phyloP scores from a whole-genome alignment of 2,329 filamentous ascomycete species.

The Dactylonectria macrodidyma region DNA sequence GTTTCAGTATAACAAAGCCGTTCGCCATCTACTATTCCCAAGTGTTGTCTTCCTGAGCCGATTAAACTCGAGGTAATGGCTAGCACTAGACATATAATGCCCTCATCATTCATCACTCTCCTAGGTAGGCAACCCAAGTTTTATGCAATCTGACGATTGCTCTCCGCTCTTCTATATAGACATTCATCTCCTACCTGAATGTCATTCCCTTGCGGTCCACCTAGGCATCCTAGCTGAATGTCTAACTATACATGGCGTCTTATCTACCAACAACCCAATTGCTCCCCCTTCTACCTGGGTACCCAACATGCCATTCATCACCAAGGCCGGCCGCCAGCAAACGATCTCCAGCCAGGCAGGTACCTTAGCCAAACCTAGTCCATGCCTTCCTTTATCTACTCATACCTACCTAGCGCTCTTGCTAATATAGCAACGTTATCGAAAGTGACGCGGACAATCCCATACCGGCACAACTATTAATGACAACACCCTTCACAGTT shows the following conservation, averaged over 20 bases:
- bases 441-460: conserved; percentile 21
- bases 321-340: conserved; percentile 17
- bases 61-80: neutral
- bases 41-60: too few species aligned
- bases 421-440: conserved; percentile 7
- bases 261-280: conserved; percentile 3
- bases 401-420: conserved; percentile 25
- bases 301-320: conserved; percentile 28
- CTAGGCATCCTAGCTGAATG: conserved; percentile 3
- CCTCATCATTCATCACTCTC: neutral
- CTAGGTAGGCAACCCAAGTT: neutral
- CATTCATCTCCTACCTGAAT: conserved; percentile 11
- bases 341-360: conserved; percentile 6
- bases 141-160: conserved; percentile 4
- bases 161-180: conserved; percentile 7
- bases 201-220: conserved; percentile 15
- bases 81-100: too few species aligned
- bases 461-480: neutral
- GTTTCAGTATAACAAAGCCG: too few species aligned
- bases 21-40: too few species aligned
- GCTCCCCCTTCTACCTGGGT: conserved; percentile 22
- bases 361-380: neutral
- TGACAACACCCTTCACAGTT: conserved; percentile 68
- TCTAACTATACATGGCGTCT: conserved; percentile 16
- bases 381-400: conserved; percentile 25